Evolutionary conservation across 2,329 filamentous ascomycete genomes (phyloP).

Genomic region (Fusarium burgessii): DNA sequence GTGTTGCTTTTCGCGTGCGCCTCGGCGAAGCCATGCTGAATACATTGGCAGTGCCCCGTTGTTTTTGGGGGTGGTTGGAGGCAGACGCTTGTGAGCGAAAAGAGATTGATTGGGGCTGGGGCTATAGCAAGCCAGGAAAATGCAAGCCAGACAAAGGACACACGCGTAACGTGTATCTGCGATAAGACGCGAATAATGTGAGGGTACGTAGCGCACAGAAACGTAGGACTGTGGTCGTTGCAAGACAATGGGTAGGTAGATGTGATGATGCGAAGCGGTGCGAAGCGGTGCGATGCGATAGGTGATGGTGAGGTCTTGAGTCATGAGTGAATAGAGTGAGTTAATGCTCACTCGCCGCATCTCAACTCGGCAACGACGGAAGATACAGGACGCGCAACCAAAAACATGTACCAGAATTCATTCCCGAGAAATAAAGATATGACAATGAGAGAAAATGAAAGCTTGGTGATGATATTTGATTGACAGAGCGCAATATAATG

Average conservation of each 20-base stretch:
- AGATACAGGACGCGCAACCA: slow-evolving; percentile 30
- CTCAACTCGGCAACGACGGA: slow-evolving; percentile 35
- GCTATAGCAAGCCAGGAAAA: slow-evolving; percentile 16
- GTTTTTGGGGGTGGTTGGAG: slow-evolving; percentile 37
- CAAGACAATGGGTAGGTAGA: neutral
- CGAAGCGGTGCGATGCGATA: neutral
- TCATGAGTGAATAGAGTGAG: slow-evolving; percentile 2
- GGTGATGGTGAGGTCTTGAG: slow-evolving; percentile 6
- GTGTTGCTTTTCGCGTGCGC: slow-evolving; percentile 27
- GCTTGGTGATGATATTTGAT: neutral
- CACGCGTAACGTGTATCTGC: slow-evolving; percentile 23
- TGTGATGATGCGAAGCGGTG: neutral
- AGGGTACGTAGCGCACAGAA: slow-evolving; percentile 10
- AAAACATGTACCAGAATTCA: slow-evolving; percentile 19
- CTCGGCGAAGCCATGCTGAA: slow-evolving; percentile 22
- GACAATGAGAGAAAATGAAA: neutral
- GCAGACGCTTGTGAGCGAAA: slow-evolving; percentile 17
- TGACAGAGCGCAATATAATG: slow-evolving; percentile 8
- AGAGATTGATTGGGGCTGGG: slow-evolving; percentile 30
- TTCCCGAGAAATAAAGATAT: neutral
- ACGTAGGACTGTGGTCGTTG: slow-evolving; percentile 12
- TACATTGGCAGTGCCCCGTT: slow-evolving; percentile 28
- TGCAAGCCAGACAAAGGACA: slow-evolving; percentile 9
- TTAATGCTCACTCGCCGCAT: slow-evolving; percentile 23
- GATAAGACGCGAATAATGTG: slow-evolving; percentile 14